phyloP scores from a whole-genome alignment of 1,284 basidiomycete genomes.

The Golubevia sp. region DNA sequence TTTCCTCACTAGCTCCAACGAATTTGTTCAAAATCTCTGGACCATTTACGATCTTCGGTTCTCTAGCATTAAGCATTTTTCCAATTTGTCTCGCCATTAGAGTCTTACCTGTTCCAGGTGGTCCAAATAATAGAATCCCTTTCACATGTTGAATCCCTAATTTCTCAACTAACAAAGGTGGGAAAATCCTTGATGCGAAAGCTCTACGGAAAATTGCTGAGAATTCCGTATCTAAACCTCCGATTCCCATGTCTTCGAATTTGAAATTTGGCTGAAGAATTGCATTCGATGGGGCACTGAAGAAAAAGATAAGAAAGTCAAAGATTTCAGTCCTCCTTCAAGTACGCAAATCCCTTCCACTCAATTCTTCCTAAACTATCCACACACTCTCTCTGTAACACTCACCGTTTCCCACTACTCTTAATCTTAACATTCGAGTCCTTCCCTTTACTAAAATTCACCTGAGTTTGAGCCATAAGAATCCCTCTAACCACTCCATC shows the following conservation, averaged over 20 bases:
- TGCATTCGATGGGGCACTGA: conserved; percentile 84
- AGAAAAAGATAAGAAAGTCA: background rate
- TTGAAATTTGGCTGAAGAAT: conserved; percentile 98
- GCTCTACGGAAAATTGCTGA: conserved; percentile 96
- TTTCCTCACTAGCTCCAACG: conserved; percentile 98
- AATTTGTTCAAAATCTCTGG: conserved; percentile 98
- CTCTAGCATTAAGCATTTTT: conserved; percentile 97
- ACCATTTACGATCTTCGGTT: conserved; percentile 98
- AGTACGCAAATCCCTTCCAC: too few relatives aligned
- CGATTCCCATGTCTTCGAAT: conserved; percentile 99
- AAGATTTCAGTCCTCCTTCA: background rate
- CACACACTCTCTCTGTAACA: too few relatives aligned
- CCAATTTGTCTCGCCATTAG: conserved; percentile 98
- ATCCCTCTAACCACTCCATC: conserved; percentile 81
- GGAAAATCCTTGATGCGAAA: conserved; percentile 97
- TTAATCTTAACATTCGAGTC: conserved; percentile 85
- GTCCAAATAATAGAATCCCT: conserved; percentile 91
- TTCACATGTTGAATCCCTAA: conserved; percentile 99
- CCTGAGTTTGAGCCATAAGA: conserved; percentile 85
- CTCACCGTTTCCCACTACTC: conserved; percentile 84
- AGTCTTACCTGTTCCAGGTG: conserved; percentile 98
- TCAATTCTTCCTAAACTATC: too few relatives aligned
- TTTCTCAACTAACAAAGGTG: conserved; percentile 93
- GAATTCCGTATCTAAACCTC: conserved; percentile 94
- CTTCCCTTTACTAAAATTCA: conserved; percentile 84